phyloP scores from a whole-genome alignment of 306 rosid genomes.

The Cucurbita ficifolia region DNA sequence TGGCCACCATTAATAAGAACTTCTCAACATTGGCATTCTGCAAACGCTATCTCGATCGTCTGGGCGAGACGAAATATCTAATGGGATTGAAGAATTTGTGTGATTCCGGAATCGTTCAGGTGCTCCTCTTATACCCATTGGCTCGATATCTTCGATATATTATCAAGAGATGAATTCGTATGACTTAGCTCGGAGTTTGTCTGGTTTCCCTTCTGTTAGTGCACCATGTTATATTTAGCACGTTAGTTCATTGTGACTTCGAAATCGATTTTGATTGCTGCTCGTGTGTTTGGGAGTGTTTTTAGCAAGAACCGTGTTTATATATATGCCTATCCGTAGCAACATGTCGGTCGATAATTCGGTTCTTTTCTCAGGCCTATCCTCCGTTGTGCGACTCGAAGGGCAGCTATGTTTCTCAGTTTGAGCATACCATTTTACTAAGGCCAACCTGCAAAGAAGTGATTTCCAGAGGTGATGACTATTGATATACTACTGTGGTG shows the following conservation, averaged over 20 bases:
- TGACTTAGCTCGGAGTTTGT: not conserved
- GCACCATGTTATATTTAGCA: not conserved
- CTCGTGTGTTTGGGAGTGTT: not conserved
- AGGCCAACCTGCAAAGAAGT: slow-evolving; percentile 98
- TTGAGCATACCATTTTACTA: slow-evolving; percentile 83
- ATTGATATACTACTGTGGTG: slow-evolving; percentile 15
- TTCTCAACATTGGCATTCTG: slow-evolving; percentile 95
- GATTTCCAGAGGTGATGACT: slow-evolving; percentile 89
- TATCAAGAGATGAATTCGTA: not conserved
- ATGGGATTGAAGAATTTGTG: slow-evolving; percentile 91
- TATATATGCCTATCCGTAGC: not conserved
- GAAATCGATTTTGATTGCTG: not conserved
- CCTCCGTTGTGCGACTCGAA: slow-evolving; percentile 80
- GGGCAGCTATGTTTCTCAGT: slow-evolving; percentile 91
- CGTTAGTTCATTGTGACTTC: not conserved
- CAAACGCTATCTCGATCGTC: slow-evolving; percentile 77
- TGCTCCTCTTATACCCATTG: slow-evolving; percentile 12
- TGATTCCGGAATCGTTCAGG: slow-evolving; percentile 81
- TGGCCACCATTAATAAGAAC: slow-evolving; percentile 77
- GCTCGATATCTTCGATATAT: not conserved
- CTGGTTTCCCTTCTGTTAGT: not conserved
- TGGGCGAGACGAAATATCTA: slow-evolving; percentile 89
- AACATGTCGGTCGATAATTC: not conserved
- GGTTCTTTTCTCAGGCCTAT: slow-evolving; percentile 40
- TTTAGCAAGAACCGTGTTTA: not conserved